Evolutionary conservation across 208 protist genomes (phyloP).

Genomic region (Endotrypanum monterogeii): DNA sequence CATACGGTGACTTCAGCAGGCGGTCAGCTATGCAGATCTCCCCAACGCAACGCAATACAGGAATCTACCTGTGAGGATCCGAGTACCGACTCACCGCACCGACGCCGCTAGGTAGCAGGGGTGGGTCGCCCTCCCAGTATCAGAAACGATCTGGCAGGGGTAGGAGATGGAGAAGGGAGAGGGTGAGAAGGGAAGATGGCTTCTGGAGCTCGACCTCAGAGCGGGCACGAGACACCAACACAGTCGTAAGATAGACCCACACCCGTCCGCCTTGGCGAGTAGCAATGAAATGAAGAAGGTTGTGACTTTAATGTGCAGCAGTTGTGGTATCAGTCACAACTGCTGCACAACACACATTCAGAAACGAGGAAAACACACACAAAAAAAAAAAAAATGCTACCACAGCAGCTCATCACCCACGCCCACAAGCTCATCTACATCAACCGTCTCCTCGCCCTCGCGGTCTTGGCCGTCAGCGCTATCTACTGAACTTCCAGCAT

Average conservation of each 20-base stretch:
- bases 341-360: too few species aligned
- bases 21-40: background rate
- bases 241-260: too few species aligned
- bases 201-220: too few species aligned
- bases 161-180: too few species aligned
- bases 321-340: too few species aligned
- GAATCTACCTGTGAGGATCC: background rate
- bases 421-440: slow-evolving; percentile 30
- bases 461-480: slow-evolving; percentile 11
- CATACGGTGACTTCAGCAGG: too few species aligned
- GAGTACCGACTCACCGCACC: background rate
- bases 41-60: background rate
- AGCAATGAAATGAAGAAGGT: too few species aligned
- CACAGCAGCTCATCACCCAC: slow-evolving; percentile 37
- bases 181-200: too few species aligned
- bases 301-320: too few species aligned
- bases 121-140: background rate
- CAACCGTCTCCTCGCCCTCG: slow-evolving; percentile 18
- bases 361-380: background rate
- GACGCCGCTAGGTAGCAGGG: background rate
- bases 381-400: slow-evolving; percentile 12
- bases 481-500: slow-evolving; percentile 4
- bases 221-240: too few species aligned
- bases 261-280: too few species aligned
- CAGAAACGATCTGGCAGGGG: background rate